Conservation (phyloP, 1,284 basidiomycete species). For the Pseudozyma hubeiensis region DNA sequence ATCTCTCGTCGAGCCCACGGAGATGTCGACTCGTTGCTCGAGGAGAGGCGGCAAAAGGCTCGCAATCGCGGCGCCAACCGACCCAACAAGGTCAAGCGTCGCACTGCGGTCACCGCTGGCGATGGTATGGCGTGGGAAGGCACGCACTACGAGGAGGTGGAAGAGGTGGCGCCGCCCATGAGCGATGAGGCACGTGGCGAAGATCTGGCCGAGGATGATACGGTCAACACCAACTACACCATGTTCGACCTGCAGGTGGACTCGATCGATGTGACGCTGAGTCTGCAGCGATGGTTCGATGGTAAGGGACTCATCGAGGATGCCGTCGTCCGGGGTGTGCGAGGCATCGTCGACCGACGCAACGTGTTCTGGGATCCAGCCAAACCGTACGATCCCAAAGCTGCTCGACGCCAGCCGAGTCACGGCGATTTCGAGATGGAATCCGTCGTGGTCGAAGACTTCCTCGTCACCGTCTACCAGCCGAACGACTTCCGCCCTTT, state of each 20-base stretch:
- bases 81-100: conserved; percentile 40
- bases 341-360: conserved; percentile 92
- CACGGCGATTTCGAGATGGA: conserved; percentile 93
- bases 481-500: conserved; percentile 87
- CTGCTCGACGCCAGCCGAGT: conserved; percentile 79
- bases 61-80: conserved; percentile 14
- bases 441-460: conserved; percentile 87
- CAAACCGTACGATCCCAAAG: conserved; percentile 79
- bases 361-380: conserved; percentile 87
- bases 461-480: conserved; percentile 94
- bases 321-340: conserved; percentile 90
- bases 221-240: conserved; percentile 65
- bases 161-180: conserved; percentile 63
- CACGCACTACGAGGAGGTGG: conserved; percentile 59
- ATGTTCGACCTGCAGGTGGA: conserved; percentile 72
- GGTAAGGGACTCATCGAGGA: conserved; percentile 92
- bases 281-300: conserved; percentile 90
- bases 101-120: conserved; percentile 54
- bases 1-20: conserved; percentile 80
- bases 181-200: conserved; percentile 54
- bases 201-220: conserved; percentile 49
- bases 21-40: conserved; percentile 55
- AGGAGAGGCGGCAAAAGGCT: conserved; percentile 31
- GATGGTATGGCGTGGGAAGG: conserved; percentile 66
- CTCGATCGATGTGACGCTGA: conserved; percentile 95